Evolutionary conservation across 176 grass and related monocot species (phyloP).

Genomic region (Pontederia crassipes): DNA sequence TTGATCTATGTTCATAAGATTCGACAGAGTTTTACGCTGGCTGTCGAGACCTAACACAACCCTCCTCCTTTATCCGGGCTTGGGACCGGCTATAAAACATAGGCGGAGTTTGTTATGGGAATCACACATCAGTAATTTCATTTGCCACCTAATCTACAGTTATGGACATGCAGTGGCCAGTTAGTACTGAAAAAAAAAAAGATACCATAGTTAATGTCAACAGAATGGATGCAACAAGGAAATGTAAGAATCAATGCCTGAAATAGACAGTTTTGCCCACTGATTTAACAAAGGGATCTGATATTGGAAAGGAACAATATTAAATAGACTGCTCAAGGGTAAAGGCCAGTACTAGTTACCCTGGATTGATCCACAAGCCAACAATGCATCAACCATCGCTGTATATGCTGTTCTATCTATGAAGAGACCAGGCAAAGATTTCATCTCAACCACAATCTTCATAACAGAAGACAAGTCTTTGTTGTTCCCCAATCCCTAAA

Average conservation of each 20-base stretch:
- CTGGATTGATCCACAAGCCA: conserved; percentile 58
- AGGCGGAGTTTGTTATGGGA: too few relatives aligned
- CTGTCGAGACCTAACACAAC: too few relatives aligned
- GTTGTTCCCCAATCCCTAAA: conserved; percentile 64
- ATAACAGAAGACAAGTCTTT: conserved; percentile 58
- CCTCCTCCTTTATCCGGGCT: too few relatives aligned
- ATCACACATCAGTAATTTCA: too few relatives aligned
- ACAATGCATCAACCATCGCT: conserved; percentile 72
- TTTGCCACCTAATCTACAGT: too few relatives aligned
- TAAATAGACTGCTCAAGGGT: not conserved
- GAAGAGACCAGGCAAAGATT: conserved; percentile 34
- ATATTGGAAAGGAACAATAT: not conserved
- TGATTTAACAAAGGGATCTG: not conserved
- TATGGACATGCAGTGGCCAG: too few relatives aligned
- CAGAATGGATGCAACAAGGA: too few relatives aligned
- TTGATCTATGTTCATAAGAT: too few relatives aligned
- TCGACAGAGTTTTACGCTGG: too few relatives aligned
- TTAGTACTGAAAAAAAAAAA: not conserved
- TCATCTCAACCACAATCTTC: conserved; percentile 87
- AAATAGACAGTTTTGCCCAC: not conserved
- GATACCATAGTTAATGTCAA: not conserved
- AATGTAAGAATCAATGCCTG: too few relatives aligned
- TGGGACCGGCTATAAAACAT: too few relatives aligned
- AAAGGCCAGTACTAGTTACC: conserved; percentile 25
- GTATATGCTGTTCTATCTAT: conserved; percentile 87